Base-by-base conservation (phyloP, 2,329 filamentous ascomycete genomes). In the Paecilomyces formosus region DNA sequence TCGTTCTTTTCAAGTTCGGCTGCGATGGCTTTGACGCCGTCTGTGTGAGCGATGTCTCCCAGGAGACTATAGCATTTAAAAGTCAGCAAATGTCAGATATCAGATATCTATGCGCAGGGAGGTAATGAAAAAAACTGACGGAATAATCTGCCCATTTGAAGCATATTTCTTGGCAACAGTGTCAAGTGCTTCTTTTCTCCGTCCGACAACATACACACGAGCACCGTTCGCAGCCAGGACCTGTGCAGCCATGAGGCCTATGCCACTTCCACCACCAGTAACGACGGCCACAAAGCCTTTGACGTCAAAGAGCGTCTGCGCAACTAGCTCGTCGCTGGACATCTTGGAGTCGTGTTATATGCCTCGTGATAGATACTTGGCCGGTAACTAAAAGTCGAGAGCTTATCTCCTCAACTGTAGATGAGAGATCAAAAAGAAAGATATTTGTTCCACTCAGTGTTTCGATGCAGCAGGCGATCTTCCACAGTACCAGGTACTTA, bases 1-100 rank as follows among this genome's bases (percentile, higher is more conserved):
- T 84, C 82, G 59, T 79, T 78, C 58, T 79, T 78, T 65, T 78
- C 73, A 60, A 84, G 75, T 66, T 83, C 78, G 61, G 79, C 76
- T 55, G 78, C 79, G 8, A 82, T 69, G 9, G 70, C 71, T 60
- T 76, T 72, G 22, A 81, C 73, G 51, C 81, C 80, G 9, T 79
- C 73, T 62, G 84, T 84, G 18, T 76, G 75, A 61, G 77, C 79
- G 39, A 82, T 76, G 62, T 83, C 81, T 60, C 78, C 75, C 22
- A 72, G 68, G 21, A 78, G 62, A 28, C 71, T 73, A 52, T 56
- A 58, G 3, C 26, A 31, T 45, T 39, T 45, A 13, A 13, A 52
- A 12, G 21, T 28, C 50, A 52, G 13, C 7, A 8, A 22, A 26
- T 26, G 21, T n/a, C n/a, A n/a, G 13, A 2, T 6, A 24, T 9